phyloP scores from a whole-genome alignment of 2,329 filamentous ascomycete genomes.

The Pyricularia sp. region DNA sequence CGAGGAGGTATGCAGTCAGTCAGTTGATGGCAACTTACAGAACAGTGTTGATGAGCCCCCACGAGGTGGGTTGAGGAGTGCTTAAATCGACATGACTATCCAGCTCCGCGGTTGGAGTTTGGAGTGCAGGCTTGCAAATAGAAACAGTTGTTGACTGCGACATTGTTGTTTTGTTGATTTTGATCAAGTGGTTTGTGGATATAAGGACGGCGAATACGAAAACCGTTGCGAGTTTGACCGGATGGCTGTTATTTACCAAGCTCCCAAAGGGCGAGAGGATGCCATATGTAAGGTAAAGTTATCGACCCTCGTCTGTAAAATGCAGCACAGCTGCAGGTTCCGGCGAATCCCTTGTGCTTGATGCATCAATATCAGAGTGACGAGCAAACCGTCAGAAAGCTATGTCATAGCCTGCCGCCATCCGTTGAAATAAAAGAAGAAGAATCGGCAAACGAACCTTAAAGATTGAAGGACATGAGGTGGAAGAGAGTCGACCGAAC shows the following conservation, averaged over 20 bases:
- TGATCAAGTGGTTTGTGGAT: background rate
- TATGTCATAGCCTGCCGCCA: background rate
- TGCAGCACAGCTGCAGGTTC: background rate
- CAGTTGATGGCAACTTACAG: background rate
- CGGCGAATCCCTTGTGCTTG: background rate
- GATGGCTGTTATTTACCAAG: background rate
- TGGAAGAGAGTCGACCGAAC: background rate
- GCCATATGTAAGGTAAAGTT: background rate
- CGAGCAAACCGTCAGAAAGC: background rate
- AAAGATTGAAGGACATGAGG: background rate
- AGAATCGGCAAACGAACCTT: background rate
- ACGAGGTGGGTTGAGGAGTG: background rate
- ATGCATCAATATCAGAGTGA: background rate
- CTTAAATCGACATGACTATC: background rate
- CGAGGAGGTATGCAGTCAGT: background rate
- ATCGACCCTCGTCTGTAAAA: background rate
- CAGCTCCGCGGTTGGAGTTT: background rate
- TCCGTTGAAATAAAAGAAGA: background rate
- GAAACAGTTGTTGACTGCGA: background rate
- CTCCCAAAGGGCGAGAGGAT: background rate
- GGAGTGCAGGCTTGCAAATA: background rate
- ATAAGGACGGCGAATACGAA: background rate
- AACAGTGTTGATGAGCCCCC: background rate
- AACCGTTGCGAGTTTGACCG: background rate
- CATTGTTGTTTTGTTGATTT: too few species aligned